Conservation (phyloP, 331 rosid species). For the Acacia pycnantha region DNA sequence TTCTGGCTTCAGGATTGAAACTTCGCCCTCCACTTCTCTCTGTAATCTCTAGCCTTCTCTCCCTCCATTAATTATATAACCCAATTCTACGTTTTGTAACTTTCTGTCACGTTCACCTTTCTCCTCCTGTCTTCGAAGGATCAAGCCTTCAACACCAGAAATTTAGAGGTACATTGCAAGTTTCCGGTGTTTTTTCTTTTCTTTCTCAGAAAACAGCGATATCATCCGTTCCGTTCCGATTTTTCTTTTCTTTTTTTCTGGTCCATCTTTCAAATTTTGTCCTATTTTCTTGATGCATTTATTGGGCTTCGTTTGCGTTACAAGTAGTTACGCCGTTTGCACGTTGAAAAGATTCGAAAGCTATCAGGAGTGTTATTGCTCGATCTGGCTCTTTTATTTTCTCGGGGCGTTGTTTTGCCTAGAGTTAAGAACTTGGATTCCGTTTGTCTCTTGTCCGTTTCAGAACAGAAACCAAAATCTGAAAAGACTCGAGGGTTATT, state of each 20-base stretch:
- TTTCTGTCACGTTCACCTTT: slow-evolving; percentile 21
- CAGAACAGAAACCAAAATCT: slow-evolving; percentile 29
- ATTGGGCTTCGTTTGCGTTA: slow-evolving; percentile 47
- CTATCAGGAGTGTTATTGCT: slow-evolving; percentile 27
- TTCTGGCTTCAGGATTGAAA: not conserved
- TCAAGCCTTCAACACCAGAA: slow-evolving; percentile 33
- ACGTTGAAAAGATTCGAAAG: not conserved
- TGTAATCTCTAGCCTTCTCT: not conserved
- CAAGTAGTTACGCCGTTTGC: slow-evolving; percentile 22
- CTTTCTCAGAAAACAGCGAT: slow-evolving; percentile 3
- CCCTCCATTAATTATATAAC: not conserved
- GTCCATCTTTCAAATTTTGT: not conserved
- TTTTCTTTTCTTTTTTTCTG: not conserved
- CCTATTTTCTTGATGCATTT: slow-evolving; percentile 39
- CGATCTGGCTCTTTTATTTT: slow-evolving; percentile 24
- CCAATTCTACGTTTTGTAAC: slow-evolving; percentile 48
- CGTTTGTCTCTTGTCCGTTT: slow-evolving; percentile 21
- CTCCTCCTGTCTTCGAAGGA: slow-evolving; percentile 23
- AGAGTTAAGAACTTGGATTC: slow-evolving; percentile 15
- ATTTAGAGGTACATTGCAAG: slow-evolving; percentile 30
- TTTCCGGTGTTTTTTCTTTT: not conserved
- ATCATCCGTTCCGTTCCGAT: not conserved
- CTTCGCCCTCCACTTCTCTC: slow-evolving; percentile 16
- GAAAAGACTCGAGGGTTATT: slow-evolving; percentile 14
- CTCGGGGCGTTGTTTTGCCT: slow-evolving; percentile 18